Base-by-base conservation (phyloP, 495 filamentous ascomycete species). In the Xylaria venustula region DNA sequence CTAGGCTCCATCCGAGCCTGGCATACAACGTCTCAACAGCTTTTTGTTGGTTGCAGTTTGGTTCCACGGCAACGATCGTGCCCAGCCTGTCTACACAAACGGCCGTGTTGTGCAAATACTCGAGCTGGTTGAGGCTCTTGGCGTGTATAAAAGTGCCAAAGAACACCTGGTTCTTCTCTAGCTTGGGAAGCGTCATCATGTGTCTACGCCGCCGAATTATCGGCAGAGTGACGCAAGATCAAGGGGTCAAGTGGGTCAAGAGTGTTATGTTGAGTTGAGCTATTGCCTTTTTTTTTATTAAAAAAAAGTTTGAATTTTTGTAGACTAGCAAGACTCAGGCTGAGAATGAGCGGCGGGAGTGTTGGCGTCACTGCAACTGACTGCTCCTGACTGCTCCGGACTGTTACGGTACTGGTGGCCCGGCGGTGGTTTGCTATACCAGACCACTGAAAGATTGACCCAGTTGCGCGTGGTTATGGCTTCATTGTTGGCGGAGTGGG, bases 71-170 rank as follows among this genome's bases (percentile, higher is more conserved):
- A 30, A 79, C 77, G 55, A 96, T 94, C 19, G 75, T 83, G 48
- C 91, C 92, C 3, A 78, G 34, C 17, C 74, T 72, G 50, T 87
- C 83, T 2, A 95, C 91, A 66, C 80, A 87, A 11, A 95, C 74
- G 2, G 83, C 87, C 6, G 86, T 81, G 55, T 84, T 72, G 51
- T 85, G 76, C 23, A 85, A 64, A 73, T 80, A 77, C 36, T 87
- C 81, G 22, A 90, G 74, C 58, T 85, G 76, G 25, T 73, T 69
- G 25, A 87, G 73, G 7, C 72, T 75, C 61, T 77, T 79, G 74
- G 79, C 76, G 68, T 89, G 83, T 54, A 88, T 77, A 61, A 88
- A 88, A 8, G 79, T 73, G 32, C 87, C 87, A 48, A 78, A 50
- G 54, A 78, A 80, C 12, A 77, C 26, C 57, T 75, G 71, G 63